Evolutionary conservation across 805 yeast genomes (phyloP).

Genomic region (Yarrowia phangngaensis): DNA sequence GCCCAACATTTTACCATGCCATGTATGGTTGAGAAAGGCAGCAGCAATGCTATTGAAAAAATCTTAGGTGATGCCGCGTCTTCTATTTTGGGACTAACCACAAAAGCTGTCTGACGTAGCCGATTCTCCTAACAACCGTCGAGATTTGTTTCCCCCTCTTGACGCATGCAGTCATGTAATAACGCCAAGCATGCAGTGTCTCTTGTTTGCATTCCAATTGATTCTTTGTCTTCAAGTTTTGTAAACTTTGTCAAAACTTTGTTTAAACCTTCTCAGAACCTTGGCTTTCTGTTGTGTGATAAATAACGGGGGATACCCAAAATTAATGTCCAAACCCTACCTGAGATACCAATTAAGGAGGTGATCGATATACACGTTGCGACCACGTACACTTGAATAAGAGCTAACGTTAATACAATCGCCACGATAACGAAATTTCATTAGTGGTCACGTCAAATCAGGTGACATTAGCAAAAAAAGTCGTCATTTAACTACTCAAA

Average conservation of each 20-base stretch:
- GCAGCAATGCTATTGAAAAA: not conserved
- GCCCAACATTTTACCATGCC: not conserved
- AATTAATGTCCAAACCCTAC: slow-evolving; percentile 11
- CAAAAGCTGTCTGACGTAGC: too few relatives aligned
- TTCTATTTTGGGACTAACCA: too few relatives aligned
- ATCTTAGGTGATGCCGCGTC: too few relatives aligned
- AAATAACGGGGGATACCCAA: slow-evolving; percentile 20
- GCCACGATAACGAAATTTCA: too few relatives aligned
- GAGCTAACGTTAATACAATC: too few relatives aligned
- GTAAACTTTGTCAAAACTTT: too few relatives aligned
- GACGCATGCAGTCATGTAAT: slow-evolving; percentile 18
- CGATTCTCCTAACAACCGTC: too few relatives aligned
- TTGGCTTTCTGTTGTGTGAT: slow-evolving; percentile 12
- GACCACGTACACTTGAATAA: too few relatives aligned
- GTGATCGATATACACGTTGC: not conserved
- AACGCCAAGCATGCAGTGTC: slow-evolving; percentile 11
- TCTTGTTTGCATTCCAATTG: slow-evolving; percentile 26
- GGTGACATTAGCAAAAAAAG: too few relatives aligned
- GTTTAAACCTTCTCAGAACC: too few relatives aligned
- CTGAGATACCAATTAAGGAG: slow-evolving; percentile 21
- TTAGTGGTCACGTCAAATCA: too few relatives aligned
- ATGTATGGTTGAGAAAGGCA: not conserved
- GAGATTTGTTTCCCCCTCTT: slow-evolving; percentile 8
- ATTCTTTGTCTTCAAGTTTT: slow-evolving; percentile 16
- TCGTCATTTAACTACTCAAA: too few relatives aligned